phyloP scores from a whole-genome alignment of 805 yeast species.

The Priceomyces carsonii region DNA sequence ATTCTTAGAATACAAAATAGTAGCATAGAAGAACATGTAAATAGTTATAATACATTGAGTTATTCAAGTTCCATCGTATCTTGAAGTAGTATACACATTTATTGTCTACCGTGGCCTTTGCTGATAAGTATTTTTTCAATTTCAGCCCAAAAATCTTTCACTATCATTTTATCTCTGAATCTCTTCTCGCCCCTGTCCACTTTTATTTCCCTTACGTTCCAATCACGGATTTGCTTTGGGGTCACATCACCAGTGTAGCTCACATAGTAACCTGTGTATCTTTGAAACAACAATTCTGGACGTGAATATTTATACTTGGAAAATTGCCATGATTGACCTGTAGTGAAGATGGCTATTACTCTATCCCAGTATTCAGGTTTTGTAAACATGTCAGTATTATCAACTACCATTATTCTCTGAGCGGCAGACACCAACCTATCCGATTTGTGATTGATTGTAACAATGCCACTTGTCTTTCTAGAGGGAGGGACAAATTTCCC shows the following conservation, averaged over 20 bases:
- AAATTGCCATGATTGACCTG: slow-evolving; percentile 98
- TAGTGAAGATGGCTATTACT: slow-evolving; percentile 91
- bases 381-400: slow-evolving; percentile 75
- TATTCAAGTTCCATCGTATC: no score
- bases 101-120: slow-evolving; percentile 52
- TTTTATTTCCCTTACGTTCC: slow-evolving; percentile 84
- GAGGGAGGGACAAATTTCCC: slow-evolving; percentile 65
- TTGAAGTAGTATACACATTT: not conserved
- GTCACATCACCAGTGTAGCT: slow-evolving; percentile 76
- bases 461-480: slow-evolving; percentile 37
- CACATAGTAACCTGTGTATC: slow-evolving; percentile 79
- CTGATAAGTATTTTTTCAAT: slow-evolving; percentile 72
- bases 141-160: slow-evolving; percentile 80
- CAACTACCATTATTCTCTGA: slow-evolving; percentile 76
- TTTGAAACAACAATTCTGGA: slow-evolving; percentile 79
- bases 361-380: slow-evolving; percentile 98
- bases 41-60: no score
- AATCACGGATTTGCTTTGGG: slow-evolving; percentile 72
- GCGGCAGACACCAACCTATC: slow-evolving; percentile 52
- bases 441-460: slow-evolving; percentile 56
- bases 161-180: slow-evolving; percentile 86
- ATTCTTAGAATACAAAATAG: slow-evolving; percentile 33
- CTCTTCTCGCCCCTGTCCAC: slow-evolving; percentile 77
- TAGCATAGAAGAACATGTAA: no score
- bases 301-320: slow-evolving; percentile 79